Evolutionary conservation across 2,329 filamentous ascomycete genomes (phyloP).

Genomic region (Diplocarpon mali): DNA sequence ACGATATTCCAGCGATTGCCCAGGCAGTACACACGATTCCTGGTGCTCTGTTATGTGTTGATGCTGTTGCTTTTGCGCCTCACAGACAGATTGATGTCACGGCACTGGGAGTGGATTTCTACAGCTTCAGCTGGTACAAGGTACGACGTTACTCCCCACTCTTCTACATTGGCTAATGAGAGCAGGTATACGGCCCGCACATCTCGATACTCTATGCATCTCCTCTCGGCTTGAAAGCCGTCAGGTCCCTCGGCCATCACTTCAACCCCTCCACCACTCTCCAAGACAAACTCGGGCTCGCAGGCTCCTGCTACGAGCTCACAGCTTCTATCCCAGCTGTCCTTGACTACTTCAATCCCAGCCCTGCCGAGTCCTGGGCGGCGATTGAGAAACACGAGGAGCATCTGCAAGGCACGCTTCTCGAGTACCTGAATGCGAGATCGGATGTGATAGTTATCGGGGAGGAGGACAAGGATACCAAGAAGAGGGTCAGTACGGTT

Average conservation of each 20-base stretch:
- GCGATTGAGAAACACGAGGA: conserved; percentile 48
- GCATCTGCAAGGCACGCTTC: conserved; percentile 43
- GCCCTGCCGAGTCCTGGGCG: conserved; percentile 34
- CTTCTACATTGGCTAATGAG: neutral
- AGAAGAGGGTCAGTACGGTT: conserved; percentile 51
- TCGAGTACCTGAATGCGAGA: conserved; percentile 45
- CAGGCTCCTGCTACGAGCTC: conserved; percentile 61
- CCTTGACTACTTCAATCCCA: conserved; percentile 44
- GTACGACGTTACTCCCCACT: conserved; percentile 18
- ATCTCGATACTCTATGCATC: conserved; percentile 60
- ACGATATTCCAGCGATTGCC: conserved; percentile 47
- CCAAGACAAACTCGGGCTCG: conserved; percentile 56
- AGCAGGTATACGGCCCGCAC: conserved; percentile 60
- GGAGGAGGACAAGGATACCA: conserved; percentile 35
- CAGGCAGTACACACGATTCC: conserved; percentile 37
- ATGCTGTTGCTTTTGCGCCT: conserved; percentile 67
- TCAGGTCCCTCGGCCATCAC: conserved; percentile 52
- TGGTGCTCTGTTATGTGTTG: conserved; percentile 55
- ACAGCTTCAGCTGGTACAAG: conserved; percentile 76
- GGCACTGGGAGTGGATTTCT: conserved; percentile 61
- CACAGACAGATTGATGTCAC: conserved; percentile 60
- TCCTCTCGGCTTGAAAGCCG: conserved; percentile 39
- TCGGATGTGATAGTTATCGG: conserved; percentile 48
- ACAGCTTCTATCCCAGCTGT: conserved; percentile 51
- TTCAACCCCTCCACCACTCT: conserved; percentile 53